Evolutionary conservation across 2,329 filamentous ascomycete genomes (phyloP).

Genomic region (Ascochyta viciae-villosae): DNA sequence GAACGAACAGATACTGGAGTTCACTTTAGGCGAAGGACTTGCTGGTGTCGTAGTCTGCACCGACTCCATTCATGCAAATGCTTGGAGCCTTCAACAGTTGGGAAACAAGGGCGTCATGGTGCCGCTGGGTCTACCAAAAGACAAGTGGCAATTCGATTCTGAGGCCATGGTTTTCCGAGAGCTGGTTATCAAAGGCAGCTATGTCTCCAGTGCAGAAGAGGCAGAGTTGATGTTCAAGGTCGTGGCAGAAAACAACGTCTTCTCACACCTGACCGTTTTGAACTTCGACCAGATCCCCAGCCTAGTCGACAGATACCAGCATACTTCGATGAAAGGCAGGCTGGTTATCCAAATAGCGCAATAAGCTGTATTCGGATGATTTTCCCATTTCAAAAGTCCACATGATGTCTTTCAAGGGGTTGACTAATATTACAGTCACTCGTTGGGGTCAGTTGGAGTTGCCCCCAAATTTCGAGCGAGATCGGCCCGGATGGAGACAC

Average conservation of each 20-base stretch:
- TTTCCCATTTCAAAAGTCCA: no score
- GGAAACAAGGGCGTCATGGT: constrained; percentile 34
- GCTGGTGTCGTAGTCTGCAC: constrained; percentile 38
- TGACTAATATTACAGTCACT: not conserved
- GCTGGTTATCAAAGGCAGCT: constrained; percentile 34
- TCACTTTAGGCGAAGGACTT: constrained; percentile 32
- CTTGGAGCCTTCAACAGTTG: constrained; percentile 34
- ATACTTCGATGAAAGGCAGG: constrained; percentile 33
- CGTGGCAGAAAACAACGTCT: constrained; percentile 28
- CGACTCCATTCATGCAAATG: constrained; percentile 31
- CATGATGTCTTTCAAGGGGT: not conserved
- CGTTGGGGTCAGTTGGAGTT: constrained; percentile 34
- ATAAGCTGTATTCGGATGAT: not conserved
- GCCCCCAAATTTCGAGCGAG: not conserved
- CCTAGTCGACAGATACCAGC: constrained; percentile 27
- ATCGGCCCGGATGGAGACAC: constrained; percentile 16
- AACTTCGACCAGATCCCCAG: constrained; percentile 31
- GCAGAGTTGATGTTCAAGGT: constrained; percentile 34
- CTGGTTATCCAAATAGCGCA: constrained; percentile 28
- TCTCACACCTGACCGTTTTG: constrained; percentile 32
- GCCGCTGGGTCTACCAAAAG: constrained; percentile 33
- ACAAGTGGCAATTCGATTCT: constrained; percentile 36
- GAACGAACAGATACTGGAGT: constrained; percentile 21
- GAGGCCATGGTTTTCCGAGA: constrained; percentile 35
- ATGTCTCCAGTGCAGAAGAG: constrained; percentile 33